These are phyloP conservation scores for Pythium angustatum DNA, from an alignment of 352 stramenopile genomes.

Conservation along the genomic window DNA sequence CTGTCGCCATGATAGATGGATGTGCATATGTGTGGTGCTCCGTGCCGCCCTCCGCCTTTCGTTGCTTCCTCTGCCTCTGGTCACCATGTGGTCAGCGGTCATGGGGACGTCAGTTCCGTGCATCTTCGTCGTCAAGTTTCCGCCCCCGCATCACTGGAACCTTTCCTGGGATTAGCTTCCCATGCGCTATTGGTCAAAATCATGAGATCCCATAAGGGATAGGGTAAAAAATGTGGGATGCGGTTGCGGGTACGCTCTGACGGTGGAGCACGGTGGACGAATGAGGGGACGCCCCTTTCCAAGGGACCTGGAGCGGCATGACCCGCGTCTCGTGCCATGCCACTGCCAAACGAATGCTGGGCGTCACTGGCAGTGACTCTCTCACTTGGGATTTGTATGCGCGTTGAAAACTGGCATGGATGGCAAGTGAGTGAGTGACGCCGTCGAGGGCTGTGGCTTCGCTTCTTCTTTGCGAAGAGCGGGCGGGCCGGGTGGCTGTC, in stretches of 20 bases:
- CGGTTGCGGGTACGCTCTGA: conserved; percentile 15
- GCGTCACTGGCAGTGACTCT: too few relatives aligned
- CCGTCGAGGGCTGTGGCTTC: conserved; percentile 18
- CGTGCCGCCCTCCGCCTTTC: conserved; percentile 2
- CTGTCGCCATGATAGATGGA: conserved; percentile 3
- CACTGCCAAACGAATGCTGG: conserved; percentile 10
- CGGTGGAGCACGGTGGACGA: conserved; percentile 12
- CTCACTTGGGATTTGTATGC: conserved; percentile 34
- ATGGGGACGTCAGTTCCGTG: conserved; percentile 22
- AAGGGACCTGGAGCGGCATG: background rate
- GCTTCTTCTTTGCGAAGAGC: conserved; percentile 30
- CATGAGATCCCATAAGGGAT: conserved; percentile 6
- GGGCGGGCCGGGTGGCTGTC: conserved; percentile 17
- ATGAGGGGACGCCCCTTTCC: conserved; percentile 3
- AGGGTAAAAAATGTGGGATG: conserved; percentile 5
- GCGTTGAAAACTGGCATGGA: conserved; percentile 7
- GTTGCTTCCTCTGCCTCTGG: conserved; percentile 12
- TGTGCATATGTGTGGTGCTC: background rate
- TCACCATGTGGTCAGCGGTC: conserved; percentile 19
- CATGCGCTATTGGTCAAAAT: conserved; percentile 15
- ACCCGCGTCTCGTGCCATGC: conserved; percentile 2
- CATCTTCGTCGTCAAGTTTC: conserved; percentile 26
- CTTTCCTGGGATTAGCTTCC: background rate
- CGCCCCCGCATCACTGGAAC: background rate
- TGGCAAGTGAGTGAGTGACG: conserved; percentile 21